Base-by-base conservation (phyloP, 805 yeast species). In the Candida golubevii region DNA sequence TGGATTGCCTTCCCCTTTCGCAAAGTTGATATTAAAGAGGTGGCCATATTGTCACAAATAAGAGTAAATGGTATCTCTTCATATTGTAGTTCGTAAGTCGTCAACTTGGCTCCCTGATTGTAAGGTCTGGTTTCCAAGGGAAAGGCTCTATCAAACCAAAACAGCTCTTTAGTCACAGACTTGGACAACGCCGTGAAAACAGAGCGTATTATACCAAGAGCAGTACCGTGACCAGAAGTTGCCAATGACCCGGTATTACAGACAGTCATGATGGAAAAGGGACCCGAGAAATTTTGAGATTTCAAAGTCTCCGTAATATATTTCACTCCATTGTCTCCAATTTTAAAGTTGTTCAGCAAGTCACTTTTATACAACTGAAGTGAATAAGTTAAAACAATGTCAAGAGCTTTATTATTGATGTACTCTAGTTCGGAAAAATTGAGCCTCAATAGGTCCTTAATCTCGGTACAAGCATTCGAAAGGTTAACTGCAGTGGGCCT, bases 211-310 rank as follows among this genome's bases (percentile, higher is more conserved):
- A 93, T 87, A 11, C 99, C 98, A 28, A 91, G 72, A 0, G 98
- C 98, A 6, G 99, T 91, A 28, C 99, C 99, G 61, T 89, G 91
- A 2, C 98, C 98, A 4, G 98, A 88, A 1, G 99, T 91, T 1
- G 99, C 99, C 47, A 91, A 71, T 0, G 97, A 88, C 0, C 99
- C 99, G 0, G 99, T 91, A 66, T 91, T 91, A 66, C 99, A 91
- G 45, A 93, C 87, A 1, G 98, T 91, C 60, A 93, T 66, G 4
- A 88, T 90, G 1, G 95, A 79, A 59, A 89, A 82, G 5, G 83
- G 83, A 10, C 85, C 88, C 14, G 63, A 59, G 55, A 78, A 81
- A 5, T 71, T 66, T 49, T 81, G 78, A 13, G 63, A 50, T 14
- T 60, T 54, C 51, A 84, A 66, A 26, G 65, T 60, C 1, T 75